Percentiles rank a stretch among this genome's conserved stretches.
These are phyloP conservation scores for Centella asiatica DNA, from an alignment of 129 eudicot species.

Conservation along the genomic window DNA sequence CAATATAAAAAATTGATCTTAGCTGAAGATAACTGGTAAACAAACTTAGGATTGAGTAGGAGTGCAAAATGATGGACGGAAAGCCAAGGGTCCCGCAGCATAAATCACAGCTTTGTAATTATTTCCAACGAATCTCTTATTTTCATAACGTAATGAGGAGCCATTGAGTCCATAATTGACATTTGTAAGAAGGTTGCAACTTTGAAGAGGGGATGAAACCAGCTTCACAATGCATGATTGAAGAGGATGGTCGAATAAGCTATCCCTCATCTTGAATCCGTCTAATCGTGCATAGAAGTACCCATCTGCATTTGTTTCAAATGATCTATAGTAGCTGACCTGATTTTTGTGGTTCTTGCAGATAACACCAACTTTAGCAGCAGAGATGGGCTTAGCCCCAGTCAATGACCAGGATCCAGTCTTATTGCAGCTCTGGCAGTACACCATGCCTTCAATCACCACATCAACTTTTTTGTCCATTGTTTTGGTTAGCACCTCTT, in stretches of 20 bases:
- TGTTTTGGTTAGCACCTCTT: conserved; percentile 22
- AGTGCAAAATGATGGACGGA: conserved; percentile 56
- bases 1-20: conserved; percentile 3
- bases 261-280: conserved; percentile 55
- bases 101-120: conserved; percentile 72
- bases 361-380: conserved; percentile 67
- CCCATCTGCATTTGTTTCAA: conserved; percentile 45
- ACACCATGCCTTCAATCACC: conserved; percentile 72
- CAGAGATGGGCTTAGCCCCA: conserved; percentile 60
- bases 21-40: not conserved
- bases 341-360: conserved; percentile 72
- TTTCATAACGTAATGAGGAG: conserved; percentile 60
- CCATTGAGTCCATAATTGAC: conserved; percentile 81
- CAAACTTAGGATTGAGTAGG: conserved; percentile 25
- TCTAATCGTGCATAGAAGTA: conserved; percentile 69
- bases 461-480: conserved; percentile 40
- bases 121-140: conserved; percentile 38
- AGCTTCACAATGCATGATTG: conserved; percentile 78
- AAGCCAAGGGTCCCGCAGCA: conserved; percentile 74
- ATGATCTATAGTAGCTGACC: conserved; percentile 70
- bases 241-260: conserved; percentile 82
- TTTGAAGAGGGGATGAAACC: conserved; percentile 61
- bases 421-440: conserved; percentile 75
- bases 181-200: conserved; percentile 57
- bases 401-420: conserved; percentile 65